Base-by-base conservation (phyloP, 2,329 filamentous ascomycete species). In the Colletotrichum euphorbiae region DNA sequence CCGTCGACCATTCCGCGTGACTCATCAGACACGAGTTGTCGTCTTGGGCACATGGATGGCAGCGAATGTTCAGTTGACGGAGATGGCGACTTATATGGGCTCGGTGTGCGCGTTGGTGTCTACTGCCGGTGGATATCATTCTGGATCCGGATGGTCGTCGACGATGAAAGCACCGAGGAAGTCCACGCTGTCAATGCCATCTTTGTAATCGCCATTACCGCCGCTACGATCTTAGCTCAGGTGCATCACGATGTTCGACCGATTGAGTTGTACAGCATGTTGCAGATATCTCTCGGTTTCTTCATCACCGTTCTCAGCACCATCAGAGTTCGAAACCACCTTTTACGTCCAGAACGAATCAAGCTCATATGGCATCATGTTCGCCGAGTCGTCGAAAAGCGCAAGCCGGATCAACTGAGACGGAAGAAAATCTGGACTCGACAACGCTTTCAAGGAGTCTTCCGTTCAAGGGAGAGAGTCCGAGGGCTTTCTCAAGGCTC, bases 61-160 rank as follows among this genome's bases (percentile, higher is more conserved):
- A 36, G 24, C 52, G 12, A 15, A 11, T 58, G 55, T 21, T 4
- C 40, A 19, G 46, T 62, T 50, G 11, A 62, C 15, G 59, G 59
- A 19, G 56, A 62, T 28, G 28, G 17, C 0, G 59, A 62, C 17
- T 9, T 62, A 6, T 62, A 62, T 36, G 59, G 59, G 13, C 59
- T 62, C 28, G 59, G 59, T 9, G 52, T 62, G 13, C 59, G 59
- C 12, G 33, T 62, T 38, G 59, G 59, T 38, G 33, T 55, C 24
- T 56, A 62, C 48, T 40, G 43, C 9, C 50, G 46, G 56, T 62
- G 59, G 59, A 11, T 43, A 1, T 55, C 59, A 1, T 43, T 50
- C 3, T 62, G 59, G 59, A 12, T 56, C 2, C 40, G 36, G 12
- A 54, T 56, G 38, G 12, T 38, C 17, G 24, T 56, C 15, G 50